Percentiles rank a stretch among this genome's conserved stretches.
phyloP scores from a whole-genome alignment of 2,329 filamentous ascomycete species.

The Claviceps fusiformis region DNA sequence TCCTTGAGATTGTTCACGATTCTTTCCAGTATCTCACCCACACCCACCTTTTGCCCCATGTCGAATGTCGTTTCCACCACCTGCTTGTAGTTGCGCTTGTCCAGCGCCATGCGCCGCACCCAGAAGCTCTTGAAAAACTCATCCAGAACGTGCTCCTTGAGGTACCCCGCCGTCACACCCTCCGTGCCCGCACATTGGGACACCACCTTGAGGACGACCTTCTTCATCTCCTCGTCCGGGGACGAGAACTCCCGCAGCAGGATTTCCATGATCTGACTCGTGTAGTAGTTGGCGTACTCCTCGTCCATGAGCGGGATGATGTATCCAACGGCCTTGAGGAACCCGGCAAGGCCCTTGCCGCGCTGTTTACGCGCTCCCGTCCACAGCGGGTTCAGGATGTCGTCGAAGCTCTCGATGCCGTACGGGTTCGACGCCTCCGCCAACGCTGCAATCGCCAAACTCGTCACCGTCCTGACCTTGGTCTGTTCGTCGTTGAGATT shows the following conservation, averaged over 20 bases:
- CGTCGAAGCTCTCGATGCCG: conserved; percentile 97
- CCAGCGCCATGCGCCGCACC: conserved; percentile 91
- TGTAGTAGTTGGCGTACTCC: conserved; percentile 98
- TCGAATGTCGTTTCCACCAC: conserved; percentile 98
- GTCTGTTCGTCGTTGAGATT: conserved; percentile 97
- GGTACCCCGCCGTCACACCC: conserved; percentile 84
- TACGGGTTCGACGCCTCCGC: conserved; percentile 96
- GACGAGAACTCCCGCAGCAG: conserved; percentile 90
- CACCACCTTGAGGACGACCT: conserved; percentile 93
- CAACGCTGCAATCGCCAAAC: conserved; percentile 83
- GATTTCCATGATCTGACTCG: conserved; percentile 97
- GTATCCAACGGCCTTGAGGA: conserved; percentile 93
- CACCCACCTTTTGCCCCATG: conserved; percentile 93
- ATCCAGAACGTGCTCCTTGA: conserved; percentile 87
- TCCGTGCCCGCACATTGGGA: conserved; percentile 91
- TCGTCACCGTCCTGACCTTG: conserved; percentile 93
- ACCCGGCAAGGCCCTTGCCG: conserved; percentile 89
- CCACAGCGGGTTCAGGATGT: conserved; percentile 94
- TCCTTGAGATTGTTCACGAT: conserved; percentile 95
- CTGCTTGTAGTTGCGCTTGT: conserved; percentile 94
- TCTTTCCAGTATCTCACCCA: conserved; percentile 83
- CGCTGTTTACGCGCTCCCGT: conserved; percentile 91
- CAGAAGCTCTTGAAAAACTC: conserved; percentile 99
- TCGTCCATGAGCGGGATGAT: conserved; percentile 99
- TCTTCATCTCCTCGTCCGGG: conserved; percentile 99